These are phyloP conservation scores for Cladobotryum protrusum DNA, from an alignment of 2,329 filamentous ascomycete species.

Conservation along the genomic window DNA sequence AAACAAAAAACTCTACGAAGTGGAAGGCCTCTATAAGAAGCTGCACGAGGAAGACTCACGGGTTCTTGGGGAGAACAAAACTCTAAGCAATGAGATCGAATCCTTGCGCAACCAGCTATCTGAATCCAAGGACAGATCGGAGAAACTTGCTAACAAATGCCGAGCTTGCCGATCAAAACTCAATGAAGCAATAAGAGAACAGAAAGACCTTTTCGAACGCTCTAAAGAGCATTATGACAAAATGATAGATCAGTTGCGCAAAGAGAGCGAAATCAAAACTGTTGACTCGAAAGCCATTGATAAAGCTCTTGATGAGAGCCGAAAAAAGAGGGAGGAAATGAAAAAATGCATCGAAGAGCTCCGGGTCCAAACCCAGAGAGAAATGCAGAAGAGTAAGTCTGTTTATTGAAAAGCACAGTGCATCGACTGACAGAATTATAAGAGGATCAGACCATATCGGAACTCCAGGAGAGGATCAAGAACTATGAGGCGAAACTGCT, in stretches of 20 bases:
- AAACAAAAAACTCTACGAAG: constrained; percentile 19
- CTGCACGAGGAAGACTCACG: constrained; percentile 21
- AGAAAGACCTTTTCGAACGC: constrained; percentile 36
- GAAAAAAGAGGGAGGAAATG: constrained; percentile 28
- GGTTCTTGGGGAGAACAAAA: constrained; percentile 19
- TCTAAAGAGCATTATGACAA: constrained; percentile 28
- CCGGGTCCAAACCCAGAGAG: constrained; percentile 16
- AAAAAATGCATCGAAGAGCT: constrained; percentile 25
- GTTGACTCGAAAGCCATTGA: constrained; percentile 20
- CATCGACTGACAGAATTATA: background rate
- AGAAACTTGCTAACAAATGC: constrained; percentile 27
- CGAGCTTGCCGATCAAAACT: constrained; percentile 31
- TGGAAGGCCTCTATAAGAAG: constrained; percentile 19
- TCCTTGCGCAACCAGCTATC: constrained; percentile 21
- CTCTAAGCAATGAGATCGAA: constrained; percentile 22
- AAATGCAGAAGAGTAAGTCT: constrained; percentile 20
- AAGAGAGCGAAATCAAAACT: constrained; percentile 23
- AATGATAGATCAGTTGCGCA: constrained; percentile 27
- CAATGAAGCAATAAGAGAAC: constrained; percentile 41
- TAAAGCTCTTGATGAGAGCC: constrained; percentile 21
- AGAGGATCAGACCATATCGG: constrained; percentile 22
- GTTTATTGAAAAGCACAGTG: background rate
- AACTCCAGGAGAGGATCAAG: constrained; percentile 17
- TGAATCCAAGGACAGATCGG: constrained; percentile 17
- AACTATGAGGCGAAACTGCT: constrained; percentile 15